Conservation (phyloP, 2,329 filamentous ascomycete species). For the Aspergillus sp. region DNA sequence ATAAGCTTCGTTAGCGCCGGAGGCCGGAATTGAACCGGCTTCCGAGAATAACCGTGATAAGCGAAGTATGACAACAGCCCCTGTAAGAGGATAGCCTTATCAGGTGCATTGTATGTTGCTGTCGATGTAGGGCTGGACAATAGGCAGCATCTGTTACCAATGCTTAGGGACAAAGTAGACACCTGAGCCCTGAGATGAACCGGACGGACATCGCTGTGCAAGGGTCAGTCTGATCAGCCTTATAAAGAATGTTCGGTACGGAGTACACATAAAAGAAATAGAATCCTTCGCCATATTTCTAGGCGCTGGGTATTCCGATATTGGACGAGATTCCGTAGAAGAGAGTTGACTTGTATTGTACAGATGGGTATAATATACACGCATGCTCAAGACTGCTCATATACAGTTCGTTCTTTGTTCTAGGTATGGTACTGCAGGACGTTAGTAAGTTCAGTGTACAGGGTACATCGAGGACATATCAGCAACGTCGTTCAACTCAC, state of each 20-base stretch:
- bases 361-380: conserved; percentile 1
- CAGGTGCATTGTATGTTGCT: not conserved
- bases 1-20: conserved; percentile 23
- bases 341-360: not conserved
- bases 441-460: not conserved
- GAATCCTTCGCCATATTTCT: not conserved
- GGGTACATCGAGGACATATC: not conserved
- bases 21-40: conserved; percentile 40
- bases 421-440: not conserved
- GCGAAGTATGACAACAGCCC: not conserved
- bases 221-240: too few relatives aligned
- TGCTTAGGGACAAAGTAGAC: too few relatives aligned
- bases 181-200: not conserved
- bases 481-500: not conserved
- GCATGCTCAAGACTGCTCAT: conserved; percentile 2
- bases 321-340: not conserved
- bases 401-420: not conserved
- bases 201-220: not conserved
- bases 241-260: too few relatives aligned
- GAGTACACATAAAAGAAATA: too few relatives aligned
- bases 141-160: too few relatives aligned
- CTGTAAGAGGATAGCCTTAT: not conserved
- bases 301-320: not conserved
- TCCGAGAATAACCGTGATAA: conserved; percentile 27
- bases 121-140: too few relatives aligned